Evolutionary conservation across 306 rosid species (phyloP).

Genomic region (Vicia sativa): DNA sequence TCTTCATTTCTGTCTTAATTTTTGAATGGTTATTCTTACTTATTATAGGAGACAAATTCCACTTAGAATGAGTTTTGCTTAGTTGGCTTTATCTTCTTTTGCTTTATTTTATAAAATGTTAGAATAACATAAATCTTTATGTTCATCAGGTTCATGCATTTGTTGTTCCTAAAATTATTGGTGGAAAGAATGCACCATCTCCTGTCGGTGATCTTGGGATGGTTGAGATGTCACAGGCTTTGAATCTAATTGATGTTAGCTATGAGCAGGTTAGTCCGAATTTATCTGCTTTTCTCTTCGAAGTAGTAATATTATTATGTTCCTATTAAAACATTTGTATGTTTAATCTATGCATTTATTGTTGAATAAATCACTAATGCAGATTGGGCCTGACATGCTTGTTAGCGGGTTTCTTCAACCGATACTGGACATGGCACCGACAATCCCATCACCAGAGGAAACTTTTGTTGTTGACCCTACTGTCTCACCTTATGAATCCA

Average conservation of each 20-base stretch:
- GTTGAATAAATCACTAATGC: slow-evolving; percentile 28
- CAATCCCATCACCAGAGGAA: slow-evolving; percentile 79
- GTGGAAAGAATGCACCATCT: slow-evolving; percentile 84
- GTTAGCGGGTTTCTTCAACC: slow-evolving; percentile 89
- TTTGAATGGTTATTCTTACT: too few species aligned
- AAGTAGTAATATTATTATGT: background rate
- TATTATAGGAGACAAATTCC: too few species aligned
- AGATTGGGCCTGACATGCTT: slow-evolving; percentile 95
- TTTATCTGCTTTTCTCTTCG: too few species aligned
- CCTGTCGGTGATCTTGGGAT: slow-evolving; percentile 59
- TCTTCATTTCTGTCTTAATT: too few species aligned
- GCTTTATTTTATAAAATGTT: slow-evolving; percentile 30
- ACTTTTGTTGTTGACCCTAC: slow-evolving; percentile 80
- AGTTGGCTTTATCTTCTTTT: too few species aligned
- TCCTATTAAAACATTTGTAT: too few species aligned
- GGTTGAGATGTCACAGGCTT: slow-evolving; percentile 82
- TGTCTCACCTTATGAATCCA: slow-evolving; percentile 68
- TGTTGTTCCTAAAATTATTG: slow-evolving; percentile 96
- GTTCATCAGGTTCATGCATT: slow-evolving; percentile 76
- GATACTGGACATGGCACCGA: slow-evolving; percentile 71
- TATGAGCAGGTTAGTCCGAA: slow-evolving; percentile 71
- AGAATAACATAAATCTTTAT: background rate
- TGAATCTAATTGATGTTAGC: slow-evolving; percentile 75
- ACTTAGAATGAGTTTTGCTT: background rate
- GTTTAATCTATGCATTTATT: slow-evolving; percentile 18